Evolutionary conservation across 768 basidiomycete species (phyloP), one percentile per base, ranked within the genome.

Genomic region (Lepiota venenata): DNA sequence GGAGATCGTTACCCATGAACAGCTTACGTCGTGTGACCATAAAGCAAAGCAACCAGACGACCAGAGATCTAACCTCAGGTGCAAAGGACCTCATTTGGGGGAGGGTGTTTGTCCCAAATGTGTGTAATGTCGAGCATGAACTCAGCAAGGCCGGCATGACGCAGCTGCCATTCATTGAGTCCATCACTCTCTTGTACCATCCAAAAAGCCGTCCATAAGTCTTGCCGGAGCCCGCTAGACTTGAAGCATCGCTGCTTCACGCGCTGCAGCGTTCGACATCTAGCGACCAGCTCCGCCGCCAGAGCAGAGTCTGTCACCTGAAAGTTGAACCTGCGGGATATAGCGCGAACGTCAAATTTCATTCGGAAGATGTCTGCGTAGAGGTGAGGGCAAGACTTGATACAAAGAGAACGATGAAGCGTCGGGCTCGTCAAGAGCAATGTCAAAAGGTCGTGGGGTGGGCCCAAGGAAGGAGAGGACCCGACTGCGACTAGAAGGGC

Each of bases 161-260:
- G 61, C 9, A 85, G 71, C 21, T 83, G 77, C 20, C 56, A 62
- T 52, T 74, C 74, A 59, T 83, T 84, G 47, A 72, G 63, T 2
- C 71, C 71, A 36, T 75, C 74, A 58, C 77, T 79, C 63, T 88
- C 86, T 29, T 84, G 62, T n/a, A 81, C 62, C 79, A 87, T 84
- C 57, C 82, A 71, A 54, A 83, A 72, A 5, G 76, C 76, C 7
- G 77, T 77, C 77, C 82, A 84, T 20, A 87, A 61, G 63, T 84
- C 84, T 36, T 72, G 69, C 1, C 63, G 58, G 41, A 79, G 56
- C 22, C 62, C 56, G 25, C 52, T 58, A 3, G 48, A 39, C 2
- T 71, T 66, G 43, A 77, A 55, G 57, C 70, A 71, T 5, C 64
- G 62, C 27, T 62, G 68, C 20, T 75, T 69, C 48, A 79, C 76